Base-by-base conservation (phyloP, 306 rosid genomes). In the Macrotyloma uniflorum region DNA sequence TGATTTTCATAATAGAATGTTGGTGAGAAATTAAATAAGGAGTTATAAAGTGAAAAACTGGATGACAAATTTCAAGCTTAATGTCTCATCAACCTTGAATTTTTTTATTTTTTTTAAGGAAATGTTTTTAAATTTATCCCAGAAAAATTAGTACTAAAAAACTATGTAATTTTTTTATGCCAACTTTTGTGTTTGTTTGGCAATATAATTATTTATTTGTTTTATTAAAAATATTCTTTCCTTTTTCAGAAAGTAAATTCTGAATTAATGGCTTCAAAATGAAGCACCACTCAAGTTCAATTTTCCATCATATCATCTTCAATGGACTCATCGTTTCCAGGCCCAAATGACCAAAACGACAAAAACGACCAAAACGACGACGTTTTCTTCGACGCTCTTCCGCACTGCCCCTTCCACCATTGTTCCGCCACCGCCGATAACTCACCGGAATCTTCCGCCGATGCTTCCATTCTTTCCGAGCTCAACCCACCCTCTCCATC, bases 351-450 rank as follows among this genome's bases (percentile, higher is more conserved):
- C 50, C 91, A 82, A n/a, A 40, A 86, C 66, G 89, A 87, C 35
- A 85, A 51, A 36, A 36, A 36, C 73, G 19, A 72, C 51, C 91
- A 83, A n/a, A 38, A 86, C 65, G 89, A 87, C 33, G 86, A 45
- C 86, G 78, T 50, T 32, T 89, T 87, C 91, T 38, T 58, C 82
- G 93, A 95, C 67, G 84, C 92, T 5, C 63, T 62, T 35, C 86
- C 83, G 35, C 67, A 81, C 6, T 84, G 86, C 64, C 85, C 85
- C 36, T 65, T 79, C 83, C 70, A 59, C 71, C 83, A 84, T 30
- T 81, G 80, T 79, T 51, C 75, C 79, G 53, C 6, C 67, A 6
- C n/a, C 54, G 19, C 72, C 80, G 2, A 72, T 24, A 24, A 26
- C 51, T 72, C 82, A 51, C 64, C 90, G 1, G 89, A 78, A 57